Base-by-base conservation (phyloP, 176 grass and related monocot species). In the Alloteropsis semialata region DNA sequence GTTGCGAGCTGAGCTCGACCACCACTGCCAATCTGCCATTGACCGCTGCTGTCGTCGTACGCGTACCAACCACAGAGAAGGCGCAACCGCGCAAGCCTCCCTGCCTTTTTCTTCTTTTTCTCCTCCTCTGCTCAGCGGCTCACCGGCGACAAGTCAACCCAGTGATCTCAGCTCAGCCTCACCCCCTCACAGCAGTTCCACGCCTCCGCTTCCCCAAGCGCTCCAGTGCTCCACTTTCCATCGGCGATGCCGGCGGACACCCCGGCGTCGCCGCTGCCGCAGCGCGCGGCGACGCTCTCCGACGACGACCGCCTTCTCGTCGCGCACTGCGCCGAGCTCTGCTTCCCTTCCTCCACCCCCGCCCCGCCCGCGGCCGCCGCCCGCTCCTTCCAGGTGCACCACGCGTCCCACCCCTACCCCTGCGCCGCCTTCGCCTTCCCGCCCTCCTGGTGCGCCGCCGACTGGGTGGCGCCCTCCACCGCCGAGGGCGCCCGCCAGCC, bases 391-490 rank as follows among this genome's bases (percentile, higher is more conserved):
- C 69, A 88, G 45, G 83, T 84, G 76, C 91, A 93, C 76, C 85
- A 87, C 82, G 65, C 73, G 60, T 69, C 85, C 27, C 88, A 72
- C 34, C 84, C 92, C 0, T 91, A 90, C 73, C 84, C 96, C 38
- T 89, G 88, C 80, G 75, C 87, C 42, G 59, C 92, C 66, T 91
- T 98, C 87, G 76, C 74, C 69, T 98, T 98, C 82, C 55, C 76
- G 25, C 88, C 88, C 18, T 88, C 91, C 78, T 98, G 96, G 96
- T 89, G 77, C 34, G 81, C 91, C 36, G 75, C 86, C 30, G 87
- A 88, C 57, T 95, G 92, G 96, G 49, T 78, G 34, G 82, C 69
- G 11, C 34, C 83, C 49, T 42, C 62, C 18, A 21, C 51, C 21
- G 53, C 9, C 10, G 37, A 29, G 12, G 89, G 37, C 46, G 87